Base-by-base conservation (phyloP, 345 rosid genomes). In the Brassica incana region DNA sequence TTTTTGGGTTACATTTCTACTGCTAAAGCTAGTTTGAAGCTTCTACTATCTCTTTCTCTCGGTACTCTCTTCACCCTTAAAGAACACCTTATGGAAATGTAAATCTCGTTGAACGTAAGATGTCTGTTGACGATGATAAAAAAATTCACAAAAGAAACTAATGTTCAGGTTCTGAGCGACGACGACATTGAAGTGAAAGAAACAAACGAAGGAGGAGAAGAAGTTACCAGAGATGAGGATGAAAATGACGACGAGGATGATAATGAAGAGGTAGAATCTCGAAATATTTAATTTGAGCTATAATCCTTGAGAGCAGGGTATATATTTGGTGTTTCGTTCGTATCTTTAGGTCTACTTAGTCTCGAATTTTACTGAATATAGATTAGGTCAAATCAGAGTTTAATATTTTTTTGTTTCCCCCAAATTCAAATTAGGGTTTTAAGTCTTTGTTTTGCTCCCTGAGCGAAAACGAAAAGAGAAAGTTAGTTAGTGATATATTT, bases 81-180 rank as follows among this genome's bases (percentile, higher is more conserved):
- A 38, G 4, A 3, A 64, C 38, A 36, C 7, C 5, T 32, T 61
- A 25, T 29, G 8, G 3, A 76, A 64, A 18, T 64, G 48, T 63
- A 35, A 16, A 8, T 40, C 62, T 73, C 54, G 38, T n/a, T n/a
- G 66, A 56, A 76, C 9, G 12, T 69, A 73, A 68, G 65, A 79
- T 79, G 82, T 56, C 10, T 80, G 82, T 76, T 69, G 88, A 90
- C 56, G 90, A 78, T 73, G 90, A 67, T 45, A 23, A 87, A 76
- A 66, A 77, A 77, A 32, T 16, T 18, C 36, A 85, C 75, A 36
- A 84, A 87, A 68, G 85, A 83, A 68, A 38, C 78, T 62, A 69
- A 65, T 8, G 52, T 83, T 64, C 68, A 52, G 56, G 81, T 85
- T 8, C 70, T 63, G 15, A 86, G 80, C 5, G 81, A 77, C 32